A percentile compares a stretch with the other conserved stretches of the same genome.
These are phyloP conservation scores for Beauveria medogensis DNA, from an alignment of 2,329 filamentous ascomycete genomes.

Conservation along the genomic window DNA sequence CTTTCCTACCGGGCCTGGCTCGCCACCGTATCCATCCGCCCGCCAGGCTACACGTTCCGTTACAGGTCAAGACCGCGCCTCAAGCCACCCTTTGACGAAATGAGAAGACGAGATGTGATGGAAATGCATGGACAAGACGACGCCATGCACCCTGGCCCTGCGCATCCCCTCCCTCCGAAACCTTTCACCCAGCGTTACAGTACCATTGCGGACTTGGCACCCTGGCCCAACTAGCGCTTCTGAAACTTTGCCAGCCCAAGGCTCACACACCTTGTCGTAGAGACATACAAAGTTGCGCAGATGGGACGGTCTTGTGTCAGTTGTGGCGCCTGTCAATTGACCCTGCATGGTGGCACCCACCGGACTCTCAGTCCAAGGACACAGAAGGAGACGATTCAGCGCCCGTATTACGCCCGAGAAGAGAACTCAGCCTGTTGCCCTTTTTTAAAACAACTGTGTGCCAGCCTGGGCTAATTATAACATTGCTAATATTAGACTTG, in stretches of 20 bases:
- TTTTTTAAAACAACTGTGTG: not conserved
- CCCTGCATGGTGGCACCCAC: not conserved
- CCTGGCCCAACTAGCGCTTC: not conserved
- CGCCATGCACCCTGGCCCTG: not conserved
- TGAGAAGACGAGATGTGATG: not conserved
- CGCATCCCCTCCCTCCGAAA: not conserved
- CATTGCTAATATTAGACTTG: no score
- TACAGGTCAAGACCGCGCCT: not conserved
- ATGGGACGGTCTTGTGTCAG: slow-evolving; percentile 5
- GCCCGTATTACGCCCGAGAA: not conserved
- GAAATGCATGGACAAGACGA: not conserved
- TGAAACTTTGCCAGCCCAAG: slow-evolving; percentile 2
- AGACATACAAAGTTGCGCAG: not conserved
- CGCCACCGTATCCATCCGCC: not conserved
- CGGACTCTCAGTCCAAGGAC: not conserved
- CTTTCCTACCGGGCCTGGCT: no score
- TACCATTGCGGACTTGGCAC: not conserved
- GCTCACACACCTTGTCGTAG: not conserved
- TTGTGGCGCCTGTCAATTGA: slow-evolving; percentile 9
- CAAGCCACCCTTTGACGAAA: not conserved
- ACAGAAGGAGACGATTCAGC: no score
- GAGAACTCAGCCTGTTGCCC: not conserved
- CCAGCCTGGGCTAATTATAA: not conserved
- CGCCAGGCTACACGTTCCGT: not conserved
- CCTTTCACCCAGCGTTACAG: not conserved